Evolutionary conservation across 176 grass and related monocot species (phyloP).

Genomic region (Oryza punctata): DNA sequence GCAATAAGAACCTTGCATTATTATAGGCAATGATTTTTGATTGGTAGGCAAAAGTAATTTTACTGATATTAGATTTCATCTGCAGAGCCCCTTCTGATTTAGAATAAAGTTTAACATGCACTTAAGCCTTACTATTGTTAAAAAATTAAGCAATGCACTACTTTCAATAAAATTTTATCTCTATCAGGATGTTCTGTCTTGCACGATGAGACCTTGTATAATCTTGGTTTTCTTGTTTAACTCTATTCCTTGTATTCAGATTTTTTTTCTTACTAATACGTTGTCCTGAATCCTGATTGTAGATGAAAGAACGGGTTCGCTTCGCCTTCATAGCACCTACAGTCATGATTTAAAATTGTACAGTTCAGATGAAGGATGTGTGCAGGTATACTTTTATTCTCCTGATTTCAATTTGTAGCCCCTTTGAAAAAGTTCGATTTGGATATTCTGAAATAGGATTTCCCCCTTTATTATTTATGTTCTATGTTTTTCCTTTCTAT

Average conservation of each 20-base stretch:
- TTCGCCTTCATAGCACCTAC: slow-evolving; percentile 98
- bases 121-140: neutral
- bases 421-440: neutral
- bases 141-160: neutral
- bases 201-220: neutral
- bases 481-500: neutral
- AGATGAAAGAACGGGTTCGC: slow-evolving; percentile 92
- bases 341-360: slow-evolving; percentile 98
- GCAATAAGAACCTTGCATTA: neutral
- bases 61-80: neutral
- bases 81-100: neutral
- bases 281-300: slow-evolving; percentile 14
- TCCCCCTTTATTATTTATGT: neutral
- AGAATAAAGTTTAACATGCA: neutral
- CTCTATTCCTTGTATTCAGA: slow-evolving; percentile 23
- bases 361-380: slow-evolving; percentile 92
- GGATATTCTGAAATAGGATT: neutral
- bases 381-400: slow-evolving; percentile 60
- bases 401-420: neutral
- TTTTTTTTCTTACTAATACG: neutral
- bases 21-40: neutral
- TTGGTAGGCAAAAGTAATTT: neutral
- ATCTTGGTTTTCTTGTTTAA: slow-evolving; percentile 15
- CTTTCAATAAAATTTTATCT: neutral
- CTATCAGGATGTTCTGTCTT: neutral